Evolutionary conservation across 2,329 filamentous ascomycete species (phyloP), one percentile per base, ranked within the genome.

Genomic region (Dothistroma pini): DNA sequence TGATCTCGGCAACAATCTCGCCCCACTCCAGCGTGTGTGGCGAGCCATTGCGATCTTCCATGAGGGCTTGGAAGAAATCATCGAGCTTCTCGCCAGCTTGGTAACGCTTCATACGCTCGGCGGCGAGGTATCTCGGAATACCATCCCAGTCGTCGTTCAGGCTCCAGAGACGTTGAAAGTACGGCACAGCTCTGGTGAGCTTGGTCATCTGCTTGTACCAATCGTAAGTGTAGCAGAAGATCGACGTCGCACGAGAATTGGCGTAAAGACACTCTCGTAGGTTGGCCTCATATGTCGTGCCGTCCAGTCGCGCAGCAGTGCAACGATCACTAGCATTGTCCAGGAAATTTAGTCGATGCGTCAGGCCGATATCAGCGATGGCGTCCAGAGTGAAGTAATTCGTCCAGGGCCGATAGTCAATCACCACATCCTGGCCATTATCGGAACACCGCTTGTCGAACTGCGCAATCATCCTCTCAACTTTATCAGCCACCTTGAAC

Each of bases 41-140:
- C 8, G 71, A 69, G 0, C 78, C 77, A 44, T 77, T 77, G 63
- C 79, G 80, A 62, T 79, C 77, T 52, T 81, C 80, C 80, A 86
- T 83, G 5, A 86, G 69, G 0, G 78, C 76, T 56, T 80, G 75
- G 74, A 86, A 85, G 72, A 86, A 86, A 66, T 86, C 84, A 50
- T 83, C 79, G 0, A 86, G 75, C 62, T 81, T 81, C 70, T 86
- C 83, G 25, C 83, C 83, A 0, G 72, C 73, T 22, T 78, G 69
- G 64, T 83, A 81, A 3, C 80, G 73, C 59, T 76, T 66, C 19
- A 83, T 68, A 0, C 81, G 76, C 44, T 78, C 68, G 1, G 72
- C 76, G 0, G 80, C 75, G 0, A 79, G 79, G 49, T 79, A 77
- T 56, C 77, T 75, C 1, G 81, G 78, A 57, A 84, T 79, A n/a